Evolutionary conservation across 2,329 filamentous ascomycete species (phyloP), one percentile per base, ranked within the genome.

Genomic region (Sodiomyces alkalinus): DNA sequence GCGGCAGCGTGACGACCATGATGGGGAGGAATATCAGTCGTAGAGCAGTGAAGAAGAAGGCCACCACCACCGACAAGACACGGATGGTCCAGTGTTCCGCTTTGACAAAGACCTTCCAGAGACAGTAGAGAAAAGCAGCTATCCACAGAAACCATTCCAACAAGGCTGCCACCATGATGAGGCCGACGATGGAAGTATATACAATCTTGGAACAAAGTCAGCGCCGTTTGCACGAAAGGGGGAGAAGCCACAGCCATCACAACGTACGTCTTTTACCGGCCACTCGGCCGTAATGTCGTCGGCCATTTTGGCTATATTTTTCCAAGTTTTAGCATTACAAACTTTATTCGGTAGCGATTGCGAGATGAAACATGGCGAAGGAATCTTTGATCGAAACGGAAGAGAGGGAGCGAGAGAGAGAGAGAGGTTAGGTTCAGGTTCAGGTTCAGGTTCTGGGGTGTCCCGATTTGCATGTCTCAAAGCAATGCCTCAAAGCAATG

Each of bases 91-190:
- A 85, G 47, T 83, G 79, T 42, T 92, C 82, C 13, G 87, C 85
- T 51, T 96, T 96, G 38, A 72, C 62, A 44, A 79, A 93, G 17
- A 87, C 85, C 50, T 94, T 93, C 46, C 74, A 58, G 2, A 94
- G 60, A 48, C 87, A 96, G 54, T 94, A 96, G 37, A 90, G 48
- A 47, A 96, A 96, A 4, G 87, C 85, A n/a, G 79, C 74, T 22
- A 96, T 65, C 83, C 86, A 94, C 10, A 96, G 68, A 35, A 93
- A 74, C 85, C 90, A 96, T 56, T 96, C 87, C 7, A 96, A 61
- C 17, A 85, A 63, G 3, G 87, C 87, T 33, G 80, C 80, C 15
- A 90, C 44, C 74, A 94, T 83, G 27, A 94, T 62, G 6, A 77
- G 53, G 12, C 81, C 81, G 19, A 94, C 68, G 39, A 94, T 77